Percentiles rank a stretch among this genome's conserved stretches.
phyloP scores from a whole-genome alignment of 139 green algal genomes.

The Limnomonas spitsbergensis region DNA sequence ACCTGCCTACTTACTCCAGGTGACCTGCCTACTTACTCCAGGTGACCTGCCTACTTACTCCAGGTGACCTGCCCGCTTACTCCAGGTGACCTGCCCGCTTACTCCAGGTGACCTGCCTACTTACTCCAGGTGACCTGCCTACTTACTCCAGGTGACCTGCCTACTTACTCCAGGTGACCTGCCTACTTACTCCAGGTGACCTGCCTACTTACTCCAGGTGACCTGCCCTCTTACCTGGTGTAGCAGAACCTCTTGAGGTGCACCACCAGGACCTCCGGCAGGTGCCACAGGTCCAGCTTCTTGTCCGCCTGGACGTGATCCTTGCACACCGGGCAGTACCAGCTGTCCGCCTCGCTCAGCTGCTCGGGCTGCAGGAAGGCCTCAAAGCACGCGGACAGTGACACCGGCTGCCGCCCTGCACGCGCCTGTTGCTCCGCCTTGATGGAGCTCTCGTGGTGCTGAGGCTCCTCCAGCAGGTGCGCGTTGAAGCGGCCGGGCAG shows the following conservation, averaged over 20 bases:
- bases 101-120: too few species aligned
- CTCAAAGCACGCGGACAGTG: conserved; percentile 54
- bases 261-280: conserved; percentile 77
- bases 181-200: too few species aligned
- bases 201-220: too few species aligned
- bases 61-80: too few species aligned
- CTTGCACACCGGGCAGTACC: conserved; percentile 89
- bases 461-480: not conserved
- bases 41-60: too few species aligned
- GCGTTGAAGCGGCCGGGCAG: not conserved
- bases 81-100: too few species aligned
- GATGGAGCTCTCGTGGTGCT: not conserved
- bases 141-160: too few species aligned
- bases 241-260: conserved; percentile 96
- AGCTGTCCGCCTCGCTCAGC: conserved; percentile 70
- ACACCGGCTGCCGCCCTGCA: conserved; percentile 23
- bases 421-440: not conserved
- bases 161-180: too few species aligned
- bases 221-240: conserved; percentile 54
- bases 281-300: conserved; percentile 63
- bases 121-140: too few species aligned
- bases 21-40: too few species aligned
- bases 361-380: conserved; percentile 76
- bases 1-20: too few species aligned
- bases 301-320: conserved; percentile 73